Evolutionary conservation across 176 grass and related monocot species (phyloP).

Genomic region (Aegilops tauschii): DNA sequence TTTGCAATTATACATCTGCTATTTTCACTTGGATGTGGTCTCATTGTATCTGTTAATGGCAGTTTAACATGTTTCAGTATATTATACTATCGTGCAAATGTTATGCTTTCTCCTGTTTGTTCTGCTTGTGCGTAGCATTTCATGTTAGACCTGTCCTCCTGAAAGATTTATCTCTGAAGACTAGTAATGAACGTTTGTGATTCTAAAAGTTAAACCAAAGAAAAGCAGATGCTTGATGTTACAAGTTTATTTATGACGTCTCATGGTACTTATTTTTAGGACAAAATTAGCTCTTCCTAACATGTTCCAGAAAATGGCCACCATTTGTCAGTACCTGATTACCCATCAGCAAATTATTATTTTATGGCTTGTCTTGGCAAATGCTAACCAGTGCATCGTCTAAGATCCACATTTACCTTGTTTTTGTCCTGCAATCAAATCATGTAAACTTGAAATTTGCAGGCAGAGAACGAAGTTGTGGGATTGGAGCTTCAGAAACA

Average conservation of each 20-base stretch:
- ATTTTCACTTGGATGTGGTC: not conserved
- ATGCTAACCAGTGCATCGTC: not conserved
- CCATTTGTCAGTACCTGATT: not conserved
- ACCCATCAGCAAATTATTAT: not conserved
- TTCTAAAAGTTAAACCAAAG: not conserved
- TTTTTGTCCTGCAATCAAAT: slow-evolving; percentile 2
- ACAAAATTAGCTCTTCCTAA: not conserved
- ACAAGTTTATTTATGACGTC: not conserved
- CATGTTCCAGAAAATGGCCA: not conserved
- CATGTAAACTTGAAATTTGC: slow-evolving; percentile 9
- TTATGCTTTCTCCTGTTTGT: not conserved
- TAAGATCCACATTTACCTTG: not conserved
- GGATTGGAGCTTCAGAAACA: slow-evolving; percentile 85
- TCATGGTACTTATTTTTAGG: not conserved
- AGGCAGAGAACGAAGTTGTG: slow-evolving; percentile 86
- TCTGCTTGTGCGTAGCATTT: not conserved
- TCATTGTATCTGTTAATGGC: not conserved
- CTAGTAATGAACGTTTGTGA: not conserved
- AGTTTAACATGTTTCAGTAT: not conserved
- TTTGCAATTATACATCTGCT: not conserved
- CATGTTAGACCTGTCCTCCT: not conserved
- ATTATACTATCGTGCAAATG: not conserved
- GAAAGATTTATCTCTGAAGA: not conserved
- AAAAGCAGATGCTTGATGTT: not conserved
- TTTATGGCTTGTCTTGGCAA: not conserved